Conservation (phyloP, 495 filamentous ascomycete genomes). For the Usnea hakonensis region DNA sequence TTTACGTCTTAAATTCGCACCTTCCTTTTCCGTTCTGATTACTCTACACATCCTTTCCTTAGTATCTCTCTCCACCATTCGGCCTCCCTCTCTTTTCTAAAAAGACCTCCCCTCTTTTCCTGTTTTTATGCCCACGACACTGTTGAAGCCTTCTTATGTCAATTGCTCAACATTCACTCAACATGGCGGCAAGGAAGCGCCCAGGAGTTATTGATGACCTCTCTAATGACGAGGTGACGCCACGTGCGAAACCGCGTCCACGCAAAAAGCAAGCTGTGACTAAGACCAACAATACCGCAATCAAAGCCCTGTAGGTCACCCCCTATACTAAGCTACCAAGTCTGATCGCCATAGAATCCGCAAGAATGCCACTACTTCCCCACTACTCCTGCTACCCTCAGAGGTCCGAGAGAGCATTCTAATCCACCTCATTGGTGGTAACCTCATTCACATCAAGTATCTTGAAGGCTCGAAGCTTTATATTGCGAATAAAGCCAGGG, state of each 20-base stretch:
- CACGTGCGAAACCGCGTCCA: not conserved
- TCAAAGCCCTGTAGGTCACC: not conserved
- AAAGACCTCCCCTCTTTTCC: not conserved
- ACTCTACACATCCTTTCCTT: too few relatives aligned
- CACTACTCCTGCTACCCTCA: not conserved
- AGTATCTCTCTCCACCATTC: too few relatives aligned
- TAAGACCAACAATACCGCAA: conserved; percentile 5
- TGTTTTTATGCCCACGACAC: not conserved
- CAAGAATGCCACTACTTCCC: conserved; percentile 5
- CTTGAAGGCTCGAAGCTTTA: not conserved
- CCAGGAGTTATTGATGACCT: too few relatives aligned
- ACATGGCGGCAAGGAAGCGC: too few relatives aligned
- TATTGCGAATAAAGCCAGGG: too few relatives aligned
- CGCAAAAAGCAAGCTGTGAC: conserved; percentile 10
- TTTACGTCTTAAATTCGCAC: too few relatives aligned
- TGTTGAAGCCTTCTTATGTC: too few relatives aligned
- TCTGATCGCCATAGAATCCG: not conserved
- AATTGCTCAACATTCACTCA: too few relatives aligned
- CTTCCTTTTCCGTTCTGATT: too few relatives aligned
- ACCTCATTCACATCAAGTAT: conserved; percentile 11
- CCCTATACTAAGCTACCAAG: too few relatives aligned
- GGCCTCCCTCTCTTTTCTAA: too few relatives aligned
- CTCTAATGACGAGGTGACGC: not conserved
- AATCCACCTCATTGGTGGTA: too few relatives aligned
- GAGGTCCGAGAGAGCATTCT: conserved; percentile 12